Base-by-base conservation (phyloP, 345 rosid genomes). In the Gossypium anomalum region DNA sequence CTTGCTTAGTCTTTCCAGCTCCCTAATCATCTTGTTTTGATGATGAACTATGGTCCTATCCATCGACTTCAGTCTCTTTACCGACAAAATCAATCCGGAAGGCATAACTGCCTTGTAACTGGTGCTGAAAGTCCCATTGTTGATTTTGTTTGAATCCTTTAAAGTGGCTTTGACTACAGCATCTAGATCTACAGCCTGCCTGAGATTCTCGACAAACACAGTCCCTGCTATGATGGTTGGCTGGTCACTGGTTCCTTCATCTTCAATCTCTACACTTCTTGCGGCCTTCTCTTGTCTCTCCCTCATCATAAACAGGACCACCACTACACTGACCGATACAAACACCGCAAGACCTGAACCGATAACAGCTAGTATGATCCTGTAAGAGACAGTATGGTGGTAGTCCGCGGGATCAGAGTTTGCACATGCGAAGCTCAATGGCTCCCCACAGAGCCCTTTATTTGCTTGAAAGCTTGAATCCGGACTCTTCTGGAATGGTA, bases 291-390 rank as follows among this genome's bases (percentile, higher is more conserved):
- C 99, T 83, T 95, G 98, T 56, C 86, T 92, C 81, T 95, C 99
- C 86, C 99, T 86, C 89, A 91, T 83, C 98, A 95, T 91, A 79
- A 91, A 92, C 75, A 95, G 88, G 53, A 93, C 77, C 81, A 95
- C 97, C 76, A 95, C 94, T 38, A 91, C 68, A 48, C 94, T 89
- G 76, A 95, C 97, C 0, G 97, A 89, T 62, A 85, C 79, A 78
- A 95, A 95, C 38, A 95, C 98, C 1, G 98, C 90, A 77, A 93
- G 78, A 68, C 98, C 97, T 13, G 98, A 95, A 71, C 99, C 98
- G 53, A 95, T 83, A 45, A 95, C 97, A 45, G 92, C 93, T 67
- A 92, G 82, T 74, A 94, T 87, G 75, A 88, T 83, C 84, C 87
- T 85, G 87, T 89, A 92, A 67, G 97, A 94, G 77, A 92, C 97